Percentiles rank a stretch among this genome's conserved stretches.
Evolutionary conservation across 2,329 filamentous ascomycete genomes (phyloP).

Genomic region (Dothiorella sarmentorum): DNA sequence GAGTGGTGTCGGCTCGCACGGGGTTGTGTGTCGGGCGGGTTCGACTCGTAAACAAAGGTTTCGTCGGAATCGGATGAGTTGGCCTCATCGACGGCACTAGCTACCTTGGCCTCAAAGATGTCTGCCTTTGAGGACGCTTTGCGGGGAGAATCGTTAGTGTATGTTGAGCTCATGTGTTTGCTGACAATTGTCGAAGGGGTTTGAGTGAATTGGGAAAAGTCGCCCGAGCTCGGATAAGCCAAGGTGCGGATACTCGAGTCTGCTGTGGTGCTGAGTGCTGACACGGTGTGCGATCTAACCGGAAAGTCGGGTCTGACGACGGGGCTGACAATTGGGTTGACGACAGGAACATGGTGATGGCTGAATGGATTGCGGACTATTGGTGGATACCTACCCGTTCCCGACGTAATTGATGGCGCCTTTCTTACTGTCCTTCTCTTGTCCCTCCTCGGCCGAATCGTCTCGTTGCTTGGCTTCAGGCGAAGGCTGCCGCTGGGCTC

Average conservation of each 20-base stretch:
- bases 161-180: constrained; percentile 20
- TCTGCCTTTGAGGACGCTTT: constrained; percentile 91
- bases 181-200: constrained; percentile 6
- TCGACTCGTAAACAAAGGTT: constrained; percentile 98
- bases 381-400: constrained; percentile 62
- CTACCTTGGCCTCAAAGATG: constrained; percentile 95
- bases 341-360: constrained; percentile 23
- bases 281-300: constrained; percentile 26
- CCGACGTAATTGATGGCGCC: constrained; percentile 65
- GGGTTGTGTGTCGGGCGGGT: constrained; percentile 64
- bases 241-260: neutral
- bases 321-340: neutral
- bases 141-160: constrained; percentile 35
- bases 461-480: constrained; percentile 88
- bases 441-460: constrained; percentile 89
- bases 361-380: constrained; percentile 30
- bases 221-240: neutral
- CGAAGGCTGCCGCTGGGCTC: constrained; percentile 71
- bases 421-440: constrained; percentile 79
- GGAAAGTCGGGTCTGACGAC: constrained; percentile 24
- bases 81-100: constrained; percentile 90
- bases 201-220: constrained; percentile 1
- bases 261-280: neutral
- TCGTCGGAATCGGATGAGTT: constrained; percentile 97
- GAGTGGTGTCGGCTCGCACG: constrained; percentile 72